Conservation (phyloP, 2,329 filamentous ascomycete genomes). For the Davidsoniella australis region DNA sequence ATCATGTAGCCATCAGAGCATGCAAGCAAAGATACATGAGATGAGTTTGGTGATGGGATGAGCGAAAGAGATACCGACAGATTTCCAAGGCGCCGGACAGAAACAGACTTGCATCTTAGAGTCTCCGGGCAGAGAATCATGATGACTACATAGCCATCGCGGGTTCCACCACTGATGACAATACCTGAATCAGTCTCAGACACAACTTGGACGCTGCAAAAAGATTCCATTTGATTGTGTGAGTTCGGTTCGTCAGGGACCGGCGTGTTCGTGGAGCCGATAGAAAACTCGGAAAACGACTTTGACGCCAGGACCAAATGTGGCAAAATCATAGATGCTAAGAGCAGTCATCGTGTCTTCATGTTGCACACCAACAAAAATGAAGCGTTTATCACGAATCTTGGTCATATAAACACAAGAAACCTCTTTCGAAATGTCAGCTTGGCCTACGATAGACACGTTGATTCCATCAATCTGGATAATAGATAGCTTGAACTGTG, state of each 20-base stretch:
- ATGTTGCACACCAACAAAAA: slow-evolving; percentile 19
- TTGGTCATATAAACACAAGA: slow-evolving; percentile 26
- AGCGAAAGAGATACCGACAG: slow-evolving; percentile 17
- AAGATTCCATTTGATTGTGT: slow-evolving; percentile 21
- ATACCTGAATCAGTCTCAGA: slow-evolving; percentile 17
- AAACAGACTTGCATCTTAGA: slow-evolving; percentile 4
- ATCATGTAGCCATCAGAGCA: slow-evolving; percentile 32
- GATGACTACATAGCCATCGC: slow-evolving; percentile 33
- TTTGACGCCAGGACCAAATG: background rate
- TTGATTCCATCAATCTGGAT: background rate
- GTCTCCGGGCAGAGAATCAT: slow-evolving; percentile 15
- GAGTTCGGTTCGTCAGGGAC: slow-evolving; percentile 1
- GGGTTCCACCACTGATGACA: slow-evolving; percentile 29
- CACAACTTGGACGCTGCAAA: slow-evolving; percentile 28
- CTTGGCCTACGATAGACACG: background rate
- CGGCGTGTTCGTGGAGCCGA: background rate
- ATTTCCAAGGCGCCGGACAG: slow-evolving; percentile 18
- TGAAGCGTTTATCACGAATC: slow-evolving; percentile 14
- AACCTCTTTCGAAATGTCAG: slow-evolving; percentile 22
- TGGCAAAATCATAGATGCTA: slow-evolving; percentile 7
- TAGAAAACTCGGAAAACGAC: slow-evolving; percentile 6
- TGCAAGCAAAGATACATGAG: slow-evolving; percentile 22
- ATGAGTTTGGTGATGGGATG: background rate
- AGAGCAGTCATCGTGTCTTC: slow-evolving; percentile 3
- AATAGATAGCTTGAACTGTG: slow-evolving; percentile 2